Conservation (phyloP, 371 early-diverging fungal species). For the Syncephalastrum racemosum region DNA sequence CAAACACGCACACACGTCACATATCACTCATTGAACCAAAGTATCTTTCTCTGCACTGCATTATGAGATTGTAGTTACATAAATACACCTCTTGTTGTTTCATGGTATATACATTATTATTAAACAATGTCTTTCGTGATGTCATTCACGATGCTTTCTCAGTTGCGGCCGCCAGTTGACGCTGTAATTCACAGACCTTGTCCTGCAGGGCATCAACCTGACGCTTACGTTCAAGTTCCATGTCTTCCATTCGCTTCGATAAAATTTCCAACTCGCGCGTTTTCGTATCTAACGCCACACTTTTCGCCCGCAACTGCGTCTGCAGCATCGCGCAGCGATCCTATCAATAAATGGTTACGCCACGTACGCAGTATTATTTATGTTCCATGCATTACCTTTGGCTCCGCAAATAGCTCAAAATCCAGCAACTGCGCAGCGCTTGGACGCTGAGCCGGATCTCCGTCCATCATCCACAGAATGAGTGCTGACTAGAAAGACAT, state of each 20-base stretch:
- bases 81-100: slow-evolving; percentile 3
- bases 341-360: slow-evolving; percentile 9
- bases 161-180: slow-evolving; percentile 11
- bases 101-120: not conserved
- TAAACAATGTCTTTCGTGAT: slow-evolving; percentile 1
- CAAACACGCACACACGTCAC: slow-evolving; percentile 5
- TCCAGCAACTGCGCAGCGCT: slow-evolving; percentile 73
- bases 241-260: slow-evolving; percentile 17
- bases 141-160: not conserved
- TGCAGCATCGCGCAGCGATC: slow-evolving; percentile 21
- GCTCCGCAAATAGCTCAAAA: slow-evolving; percentile 20
- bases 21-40: not conserved
- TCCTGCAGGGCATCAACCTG: slow-evolving; percentile 21
- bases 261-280: slow-evolving; percentile 29
- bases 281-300: slow-evolving; percentile 23
- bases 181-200: slow-evolving; percentile 17
- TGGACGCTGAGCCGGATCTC: slow-evolving; percentile 71
- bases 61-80: slow-evolving; percentile 3
- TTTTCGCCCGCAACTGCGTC: slow-evolving; percentile 23
- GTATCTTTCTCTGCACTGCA: not conserved
- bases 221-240: slow-evolving; percentile 28
- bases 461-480: slow-evolving; percentile 76
- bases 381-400: slow-evolving; percentile 1
- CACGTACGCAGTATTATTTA: slow-evolving; percentile 6
- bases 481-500: slow-evolving; percentile 56